Conservation (phyloP, 805 yeast genomes). For the Candida qinlingensis region DNA sequence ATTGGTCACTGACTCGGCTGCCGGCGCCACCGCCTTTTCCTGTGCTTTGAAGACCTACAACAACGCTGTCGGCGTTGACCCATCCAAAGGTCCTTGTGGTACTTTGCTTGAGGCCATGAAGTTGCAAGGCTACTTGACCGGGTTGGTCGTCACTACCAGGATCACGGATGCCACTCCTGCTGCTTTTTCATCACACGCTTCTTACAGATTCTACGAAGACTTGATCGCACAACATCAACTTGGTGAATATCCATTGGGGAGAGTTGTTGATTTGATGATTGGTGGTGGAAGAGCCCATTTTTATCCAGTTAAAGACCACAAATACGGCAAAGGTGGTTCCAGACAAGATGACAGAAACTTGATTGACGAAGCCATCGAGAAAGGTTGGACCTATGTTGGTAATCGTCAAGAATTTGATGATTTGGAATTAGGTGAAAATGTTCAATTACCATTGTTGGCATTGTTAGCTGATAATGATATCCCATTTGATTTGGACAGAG, state of each 20-base stretch:
- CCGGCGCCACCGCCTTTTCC: constrained; percentile 93
- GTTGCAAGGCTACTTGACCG: constrained; percentile 73
- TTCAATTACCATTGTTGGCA: constrained; percentile 70
- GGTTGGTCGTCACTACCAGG: constrained; percentile 87
- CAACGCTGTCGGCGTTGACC: constrained; percentile 86
- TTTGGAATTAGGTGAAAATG: constrained; percentile 53
- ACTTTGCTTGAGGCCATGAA: constrained; percentile 86
- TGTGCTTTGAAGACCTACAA: constrained; percentile 82
- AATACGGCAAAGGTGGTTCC: constrained; percentile 42
- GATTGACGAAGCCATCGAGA: constrained; percentile 51
- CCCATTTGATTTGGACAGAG: constrained; percentile 81
- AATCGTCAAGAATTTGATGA: constrained; percentile 54
- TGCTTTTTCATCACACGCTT: constrained; percentile 76
- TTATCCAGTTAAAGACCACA: constrained; percentile 40
- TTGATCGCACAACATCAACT: constrained; percentile 83
- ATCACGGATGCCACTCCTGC: constrained; percentile 97
- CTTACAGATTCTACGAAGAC: constrained; percentile 72
- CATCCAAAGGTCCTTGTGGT: constrained; percentile 71
- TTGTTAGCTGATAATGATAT: constrained; percentile 72
- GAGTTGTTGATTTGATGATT: constrained; percentile 74
- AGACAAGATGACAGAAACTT: constrained; percentile 68
- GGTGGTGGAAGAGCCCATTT: constrained; percentile 92
- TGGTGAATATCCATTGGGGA: constrained; percentile 76
- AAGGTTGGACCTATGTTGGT: constrained; percentile 65
- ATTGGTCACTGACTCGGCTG: constrained; percentile 89